phyloP scores from a whole-genome alignment of 2,329 filamentous ascomycete species.

The Aspergillus terreus region DNA sequence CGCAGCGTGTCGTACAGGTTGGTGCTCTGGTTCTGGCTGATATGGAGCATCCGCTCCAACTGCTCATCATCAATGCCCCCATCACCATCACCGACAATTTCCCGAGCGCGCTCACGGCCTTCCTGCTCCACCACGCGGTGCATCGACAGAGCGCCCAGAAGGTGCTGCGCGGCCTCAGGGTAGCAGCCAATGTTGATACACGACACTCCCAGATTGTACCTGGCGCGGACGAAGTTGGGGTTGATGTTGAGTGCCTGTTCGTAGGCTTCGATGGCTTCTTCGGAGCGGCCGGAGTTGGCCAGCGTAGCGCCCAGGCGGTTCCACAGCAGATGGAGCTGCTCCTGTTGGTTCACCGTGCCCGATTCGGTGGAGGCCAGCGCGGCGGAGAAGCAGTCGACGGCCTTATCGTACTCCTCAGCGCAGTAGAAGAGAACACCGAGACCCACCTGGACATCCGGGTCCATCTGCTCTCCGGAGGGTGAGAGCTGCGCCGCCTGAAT shows the following conservation, averaged over 20 bases:
- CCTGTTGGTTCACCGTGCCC: slow-evolving; percentile 76
- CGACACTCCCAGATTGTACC: slow-evolving; percentile 93
- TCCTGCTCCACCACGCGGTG: slow-evolving; percentile 89
- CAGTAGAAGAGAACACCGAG: slow-evolving; percentile 97
- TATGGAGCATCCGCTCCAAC: slow-evolving; percentile 77
- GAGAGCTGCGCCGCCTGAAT: slow-evolving; percentile 89
- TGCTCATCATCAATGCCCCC: slow-evolving; percentile 61
- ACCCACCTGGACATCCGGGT: slow-evolving; percentile 96
- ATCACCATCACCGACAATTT: slow-evolving; percentile 65
- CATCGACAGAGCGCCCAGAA: slow-evolving; percentile 89
- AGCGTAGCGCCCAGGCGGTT: slow-evolving; percentile 94
- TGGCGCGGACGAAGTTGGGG: slow-evolving; percentile 92
- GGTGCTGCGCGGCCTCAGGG: slow-evolving; percentile 85
- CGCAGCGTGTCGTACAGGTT: slow-evolving; percentile 93
- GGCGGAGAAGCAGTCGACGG: slow-evolving; percentile 94
- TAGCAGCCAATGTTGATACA: slow-evolving; percentile 98
- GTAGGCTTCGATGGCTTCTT: slow-evolving; percentile 96
- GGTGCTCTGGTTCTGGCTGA: slow-evolving; percentile 83
- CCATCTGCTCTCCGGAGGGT: slow-evolving; percentile 90
- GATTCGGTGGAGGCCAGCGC: slow-evolving; percentile 82
- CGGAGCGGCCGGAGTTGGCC: slow-evolving; percentile 86
- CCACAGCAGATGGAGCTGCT: slow-evolving; percentile 92
- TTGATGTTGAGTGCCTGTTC: slow-evolving; percentile 85
- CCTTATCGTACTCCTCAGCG: slow-evolving; percentile 96
- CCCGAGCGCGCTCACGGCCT: slow-evolving; percentile 75